phyloP scores from a whole-genome alignment of 306 rosid species.

The Vicia villosa region DNA sequence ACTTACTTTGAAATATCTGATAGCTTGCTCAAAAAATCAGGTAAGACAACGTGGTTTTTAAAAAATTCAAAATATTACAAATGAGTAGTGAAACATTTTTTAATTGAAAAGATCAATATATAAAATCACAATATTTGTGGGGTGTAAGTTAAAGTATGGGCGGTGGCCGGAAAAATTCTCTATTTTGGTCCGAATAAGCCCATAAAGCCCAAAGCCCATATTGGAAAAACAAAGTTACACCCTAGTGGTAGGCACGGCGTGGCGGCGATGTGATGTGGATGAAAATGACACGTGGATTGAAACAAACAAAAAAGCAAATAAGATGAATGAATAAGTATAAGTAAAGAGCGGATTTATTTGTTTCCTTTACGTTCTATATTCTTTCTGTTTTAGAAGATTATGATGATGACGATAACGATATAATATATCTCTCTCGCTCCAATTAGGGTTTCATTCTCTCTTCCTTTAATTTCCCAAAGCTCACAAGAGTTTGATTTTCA shows the following conservation, averaged over 20 bases:
- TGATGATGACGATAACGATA: not conserved
- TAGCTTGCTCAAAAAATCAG: too few relatives aligned
- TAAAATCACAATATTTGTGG: too few relatives aligned
- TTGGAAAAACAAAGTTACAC: not conserved
- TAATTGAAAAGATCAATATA: too few relatives aligned
- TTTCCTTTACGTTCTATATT: not conserved
- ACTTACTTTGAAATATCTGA: too few relatives aligned
- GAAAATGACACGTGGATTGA: not conserved
- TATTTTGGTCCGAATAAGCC: not conserved
- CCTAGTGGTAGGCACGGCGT: not conserved
- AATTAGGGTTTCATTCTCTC: slow-evolving; percentile 22
- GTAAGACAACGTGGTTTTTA: too few relatives aligned
- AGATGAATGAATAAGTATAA: slow-evolving; percentile 24
- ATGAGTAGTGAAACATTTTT: too few relatives aligned
- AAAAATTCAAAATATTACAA: too few relatives aligned
- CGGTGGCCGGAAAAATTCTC: too few relatives aligned
- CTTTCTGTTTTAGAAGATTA: not conserved
- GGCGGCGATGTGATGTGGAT: slow-evolving; percentile 29
- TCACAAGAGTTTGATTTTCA: not conserved
- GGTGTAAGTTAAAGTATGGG: too few relatives aligned
- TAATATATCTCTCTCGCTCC: not conserved
- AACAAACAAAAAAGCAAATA: too few relatives aligned
- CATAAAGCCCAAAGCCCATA: not conserved
- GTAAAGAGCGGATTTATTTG: not conserved
- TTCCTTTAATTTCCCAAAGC: not conserved